phyloP scores from a whole-genome alignment of 257 asterid genomes.

The Mentha longifolia region DNA sequence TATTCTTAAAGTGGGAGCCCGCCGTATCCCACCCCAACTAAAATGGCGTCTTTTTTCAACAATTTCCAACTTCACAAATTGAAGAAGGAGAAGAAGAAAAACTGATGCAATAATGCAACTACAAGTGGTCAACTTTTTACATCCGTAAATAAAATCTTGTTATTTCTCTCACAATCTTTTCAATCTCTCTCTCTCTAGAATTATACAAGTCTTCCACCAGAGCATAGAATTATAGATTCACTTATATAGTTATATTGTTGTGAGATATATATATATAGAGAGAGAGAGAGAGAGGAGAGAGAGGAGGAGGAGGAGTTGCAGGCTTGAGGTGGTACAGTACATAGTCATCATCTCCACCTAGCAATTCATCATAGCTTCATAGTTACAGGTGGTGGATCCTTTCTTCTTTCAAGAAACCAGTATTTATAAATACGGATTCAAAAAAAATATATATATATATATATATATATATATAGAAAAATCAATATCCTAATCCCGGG shows the following conservation, averaged over 20 bases:
- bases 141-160: conserved; percentile 15
- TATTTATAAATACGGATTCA: neutral
- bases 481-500: conserved; percentile 36
- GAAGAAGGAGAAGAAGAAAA: neutral
- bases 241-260: neutral
- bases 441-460: too few relatives aligned
- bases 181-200: conserved; percentile 20
- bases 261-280: neutral
- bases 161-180: neutral
- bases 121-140: conserved; percentile 34
- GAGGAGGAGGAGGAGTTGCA: too few relatives aligned
- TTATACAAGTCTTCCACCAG: neutral
- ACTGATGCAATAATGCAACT: conserved; percentile 34
- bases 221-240: neutral
- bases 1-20: too few relatives aligned
- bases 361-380: conserved; percentile 38
- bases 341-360: conserved; percentile 40
- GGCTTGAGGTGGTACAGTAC: conserved; percentile 25
- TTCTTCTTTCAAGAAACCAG: conserved; percentile 18
- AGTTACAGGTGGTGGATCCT: conserved; percentile 33
- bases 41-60: conserved; percentile 11
- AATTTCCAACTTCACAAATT: conserved; percentile 10
- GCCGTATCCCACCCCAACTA: too few relatives aligned
- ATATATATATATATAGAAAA: too few relatives aligned
- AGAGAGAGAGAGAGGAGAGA: too few relatives aligned